Percentiles rank a stretch among this genome's conserved stretches.
phyloP scores from a whole-genome alignment of 139 green algal genomes.

The Tetradesmus lagerheimii region DNA sequence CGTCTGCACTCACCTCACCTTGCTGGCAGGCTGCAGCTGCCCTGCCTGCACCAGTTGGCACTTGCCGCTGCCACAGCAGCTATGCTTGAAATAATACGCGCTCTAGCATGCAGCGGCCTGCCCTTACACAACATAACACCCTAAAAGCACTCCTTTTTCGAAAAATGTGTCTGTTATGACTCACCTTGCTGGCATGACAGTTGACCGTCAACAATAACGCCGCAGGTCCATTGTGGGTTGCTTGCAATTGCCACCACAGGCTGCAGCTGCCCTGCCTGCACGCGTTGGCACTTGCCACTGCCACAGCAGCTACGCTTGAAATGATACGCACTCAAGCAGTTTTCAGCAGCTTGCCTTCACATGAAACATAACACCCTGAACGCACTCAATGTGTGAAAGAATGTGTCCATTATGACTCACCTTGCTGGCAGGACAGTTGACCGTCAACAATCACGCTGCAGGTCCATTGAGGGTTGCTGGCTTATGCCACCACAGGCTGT shows the following conservation, averaged over 20 bases:
- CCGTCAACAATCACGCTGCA: constrained; percentile 37
- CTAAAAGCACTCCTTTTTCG: too few relatives aligned
- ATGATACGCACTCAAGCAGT: too few relatives aligned
- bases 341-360: neutral
- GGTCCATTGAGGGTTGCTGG: neutral
- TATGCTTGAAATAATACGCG: too few relatives aligned
- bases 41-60: neutral
- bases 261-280: neutral
- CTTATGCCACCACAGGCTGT: neutral
- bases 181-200: neutral
- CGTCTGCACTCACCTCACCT: too few relatives aligned
- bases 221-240: neutral
- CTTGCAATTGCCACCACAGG: neutral
- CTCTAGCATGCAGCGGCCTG: neutral
- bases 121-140: neutral
- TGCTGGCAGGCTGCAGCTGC: neutral
- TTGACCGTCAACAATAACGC: neutral
- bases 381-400: too few relatives aligned
- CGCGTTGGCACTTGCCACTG: neutral
- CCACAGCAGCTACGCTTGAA: too few relatives aligned
- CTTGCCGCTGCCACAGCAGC: neutral
- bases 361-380: neutral
- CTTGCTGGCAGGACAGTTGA: constrained; percentile 6
- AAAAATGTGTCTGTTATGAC: neutral
- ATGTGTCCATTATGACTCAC: neutral